Evolutionary conservation across 805 yeast species (phyloP), one percentile per base, ranked within the genome.

Genomic region (Candida boleticola): DNA sequence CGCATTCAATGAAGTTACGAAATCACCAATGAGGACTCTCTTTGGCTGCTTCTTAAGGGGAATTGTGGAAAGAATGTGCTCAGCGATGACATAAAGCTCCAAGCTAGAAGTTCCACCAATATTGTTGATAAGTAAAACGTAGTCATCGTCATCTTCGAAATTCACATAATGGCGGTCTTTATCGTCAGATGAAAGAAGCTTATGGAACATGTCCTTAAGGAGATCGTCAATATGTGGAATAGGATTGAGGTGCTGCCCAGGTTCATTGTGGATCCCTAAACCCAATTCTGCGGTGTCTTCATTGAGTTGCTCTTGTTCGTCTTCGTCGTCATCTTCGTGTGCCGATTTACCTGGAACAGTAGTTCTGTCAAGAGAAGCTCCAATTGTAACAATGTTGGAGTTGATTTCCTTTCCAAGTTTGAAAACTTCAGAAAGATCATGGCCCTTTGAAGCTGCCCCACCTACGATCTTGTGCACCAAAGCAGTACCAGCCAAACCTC

Each of bases 211-310:
- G 23, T 77, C 71, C 20, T 72, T 68, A 22, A 73, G 44, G 41
- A 92, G 65, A 0, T 76, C 76, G 14, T 79, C 82, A 39, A 88
- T 78, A 0, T 78, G 59, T 20, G 97, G 97, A 51, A 90, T 79
- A 14, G 85, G 84, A 22, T 71, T 64, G 29, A 78, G 57, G 47
- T 79, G 76, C 40, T 54, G 71, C 47, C 97, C 97, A 0, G 96
- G 93, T 61, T 90, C 98, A 55, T 90, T 90, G 64, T 90, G 98
- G 46, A 90, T 90, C 35, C 98, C 98, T 82, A 90, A 83, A 21
- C 98, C 98, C 44, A 90, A 74, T 61, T 90, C 98, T 4, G 30
- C 39, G 9, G 39, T n/a, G 5, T 25, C 22, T 6, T 16, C 21
- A 17, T 31, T 16, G 11, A 31, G 18, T 17, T 31, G 35, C 13